Evolutionary conservation across 148 eudicot genomes (phyloP), one percentile per base, ranked within the genome.

Genomic region (Vaccinium macrocarpon): DNA sequence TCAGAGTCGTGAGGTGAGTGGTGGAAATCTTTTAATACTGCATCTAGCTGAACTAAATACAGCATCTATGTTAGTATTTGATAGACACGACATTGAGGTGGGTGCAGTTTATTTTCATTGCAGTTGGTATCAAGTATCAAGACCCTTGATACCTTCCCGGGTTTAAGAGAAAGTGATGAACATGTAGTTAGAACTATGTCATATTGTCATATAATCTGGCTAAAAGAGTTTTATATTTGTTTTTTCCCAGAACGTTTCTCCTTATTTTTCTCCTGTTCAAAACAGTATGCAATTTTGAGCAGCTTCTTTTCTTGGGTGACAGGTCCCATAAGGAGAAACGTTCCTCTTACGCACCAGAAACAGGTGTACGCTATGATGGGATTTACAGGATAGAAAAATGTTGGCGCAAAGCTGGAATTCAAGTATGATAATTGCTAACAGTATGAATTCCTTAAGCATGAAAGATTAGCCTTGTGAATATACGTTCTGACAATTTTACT

Each of bases 341-440:
- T 4, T 96, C 99, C 27, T 88, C 90, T 81, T 96, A 93, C 87
- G 98, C 99, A 72, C 99, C 99, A 51, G 94, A 90, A 52, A 62
- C 56, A 55, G 99, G 99, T 7, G 97, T 96, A 2, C 91, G 99
- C 11, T 96, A 96, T 87, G 99, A 96, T 68, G 99, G 99, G 82
- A 73, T 96, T 77, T 96, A 96, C 90, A 90, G 99, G 86, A 93
- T 96, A 81, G 99, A 96, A 82, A 93, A 93, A 87, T 94, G 99
- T 85, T 96, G 99, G 99, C 88, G 92, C 62, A 94, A 92, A 78
- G 79, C 55, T 78, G 97, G 97, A 73, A 80, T 75, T 55, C 91
- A 94, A 81, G 97, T 91, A 89, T 35, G 89, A 76, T 85, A 29
- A 57, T 25, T 38, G 38, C 73, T 86, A 82, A 13, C 15, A 32